Evolutionary conservation across 2,329 filamentous ascomycete species (phyloP), one percentile per base, ranked within the genome.

Genomic region (Elsinoe fawcettii): DNA sequence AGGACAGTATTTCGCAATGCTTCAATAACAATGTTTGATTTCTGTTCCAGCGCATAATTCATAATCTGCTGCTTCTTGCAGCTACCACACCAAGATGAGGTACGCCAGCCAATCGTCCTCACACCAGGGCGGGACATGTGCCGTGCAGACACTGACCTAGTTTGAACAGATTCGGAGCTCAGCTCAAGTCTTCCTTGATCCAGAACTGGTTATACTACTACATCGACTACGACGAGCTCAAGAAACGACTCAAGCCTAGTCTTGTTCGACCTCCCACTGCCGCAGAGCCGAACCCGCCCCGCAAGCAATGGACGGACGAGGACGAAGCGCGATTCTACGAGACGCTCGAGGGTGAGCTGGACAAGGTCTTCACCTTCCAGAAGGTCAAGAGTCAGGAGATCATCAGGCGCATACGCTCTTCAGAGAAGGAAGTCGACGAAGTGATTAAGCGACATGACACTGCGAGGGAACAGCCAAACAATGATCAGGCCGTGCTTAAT

Each of bases 191-290:
- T 67, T 96, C 91, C 70, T 82, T 96, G 69, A 95, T 97, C 74
- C 90, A 88, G 78, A 91, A 97, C 75, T 99, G 95, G 77, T 86
- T 91, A 72, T 96, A 91, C 85, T 90, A 96, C 78, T 99, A 99
- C 76, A 96, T 99, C 74, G 87, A 90, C 75, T 99, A 99, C 76
- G 91, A 96, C 71, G 88, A 86, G 63, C 82, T 99, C 51, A 99
- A 99, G 76, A 79, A 81, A 64, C 85, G 90, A 63, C 84, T 99
- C 61, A 93, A 92, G 74, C 84, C 81, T 59, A 81, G 85, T 59
- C 87, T 80, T 63, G 82, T 84, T 60, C 74, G 71, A 59, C 70
- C 72, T 57, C 78, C 72, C 41, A 76, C 69, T 60, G 72, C 70
- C 61, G 67, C 64, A 59, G 66, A 70, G 53, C 64, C 66, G 11